Conservation (phyloP, 108 stramenopile species). For the Cyclotella atomus region DNA sequence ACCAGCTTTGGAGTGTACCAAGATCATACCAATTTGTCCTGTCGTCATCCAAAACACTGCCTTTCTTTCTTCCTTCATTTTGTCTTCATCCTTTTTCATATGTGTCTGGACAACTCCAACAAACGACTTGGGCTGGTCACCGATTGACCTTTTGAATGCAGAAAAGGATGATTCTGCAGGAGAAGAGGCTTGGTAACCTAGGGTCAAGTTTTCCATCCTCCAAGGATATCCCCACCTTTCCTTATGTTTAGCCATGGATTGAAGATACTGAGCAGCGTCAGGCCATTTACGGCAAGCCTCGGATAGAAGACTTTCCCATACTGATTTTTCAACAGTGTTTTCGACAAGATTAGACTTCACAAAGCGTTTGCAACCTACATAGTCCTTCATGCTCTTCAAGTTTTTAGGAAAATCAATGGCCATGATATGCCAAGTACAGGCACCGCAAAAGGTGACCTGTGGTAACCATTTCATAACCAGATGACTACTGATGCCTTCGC, state of each 20-base stretch:
- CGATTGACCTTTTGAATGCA: neutral
- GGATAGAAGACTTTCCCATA: neutral
- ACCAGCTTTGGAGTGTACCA: no score
- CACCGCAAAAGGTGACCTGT: neutral
- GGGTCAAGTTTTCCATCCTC: neutral
- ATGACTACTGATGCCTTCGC: neutral
- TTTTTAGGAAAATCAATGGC: slow-evolving; percentile 1
- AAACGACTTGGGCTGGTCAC: neutral
- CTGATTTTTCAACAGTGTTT: neutral
- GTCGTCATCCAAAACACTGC: no score
- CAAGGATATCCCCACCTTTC: slow-evolving; percentile 2
- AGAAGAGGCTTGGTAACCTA: neutral
- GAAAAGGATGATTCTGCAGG: slow-evolving; percentile 9
- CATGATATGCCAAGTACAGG: slow-evolving; percentile 10
- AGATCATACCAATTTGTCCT: no score
- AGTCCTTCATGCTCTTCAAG: neutral
- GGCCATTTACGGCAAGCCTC: neutral
- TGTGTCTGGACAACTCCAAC: neutral
- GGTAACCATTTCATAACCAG: neutral
- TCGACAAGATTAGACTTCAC: neutral
- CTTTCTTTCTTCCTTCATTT: neutral
- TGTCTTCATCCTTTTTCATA: neutral
- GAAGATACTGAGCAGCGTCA: neutral
- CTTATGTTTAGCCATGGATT: neutral
- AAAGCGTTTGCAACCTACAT: neutral